Percentiles rank a stretch among this genome's conserved stretches.
Conservation (phyloP, 208 protist species). For the Jaenimonas drosophilae region DNA sequence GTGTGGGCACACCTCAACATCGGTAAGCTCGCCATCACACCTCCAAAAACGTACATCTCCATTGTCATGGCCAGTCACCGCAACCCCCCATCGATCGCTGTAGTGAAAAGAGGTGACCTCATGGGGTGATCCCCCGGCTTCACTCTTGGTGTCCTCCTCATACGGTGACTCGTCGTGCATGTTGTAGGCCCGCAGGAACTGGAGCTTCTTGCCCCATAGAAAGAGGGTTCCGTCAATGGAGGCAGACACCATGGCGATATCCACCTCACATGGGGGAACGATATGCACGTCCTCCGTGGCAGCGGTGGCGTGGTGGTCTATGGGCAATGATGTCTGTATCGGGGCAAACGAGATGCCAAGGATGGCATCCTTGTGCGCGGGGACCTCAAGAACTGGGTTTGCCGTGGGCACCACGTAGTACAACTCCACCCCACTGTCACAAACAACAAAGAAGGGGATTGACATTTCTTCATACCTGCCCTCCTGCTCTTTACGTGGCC, state of each 20-base stretch:
- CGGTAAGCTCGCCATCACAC: constrained; percentile 17
- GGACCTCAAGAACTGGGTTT: constrained; percentile 6
- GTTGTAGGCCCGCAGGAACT: neutral
- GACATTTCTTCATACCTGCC: no score
- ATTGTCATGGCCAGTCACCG: constrained; percentile 32
- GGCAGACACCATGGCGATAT: no score
- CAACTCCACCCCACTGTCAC: constrained; percentile 8
- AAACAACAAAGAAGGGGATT: constrained; percentile 25
- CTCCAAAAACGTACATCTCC: constrained; percentile 24
- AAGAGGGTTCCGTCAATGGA: neutral
- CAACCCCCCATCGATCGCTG: constrained; percentile 10
- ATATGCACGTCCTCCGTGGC: no score
- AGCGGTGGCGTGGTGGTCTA: neutral
- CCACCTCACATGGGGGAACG: no score
- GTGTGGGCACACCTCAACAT: constrained; percentile 8
- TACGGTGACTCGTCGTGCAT: constrained; percentile 1
- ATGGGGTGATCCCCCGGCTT: neutral
- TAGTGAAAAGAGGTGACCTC: constrained; percentile 25
- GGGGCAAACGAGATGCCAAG: constrained; percentile 11
- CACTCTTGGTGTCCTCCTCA: constrained; percentile 1
- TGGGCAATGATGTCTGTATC: neutral
- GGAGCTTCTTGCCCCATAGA: neutral
- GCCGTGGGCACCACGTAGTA: constrained; percentile 11
- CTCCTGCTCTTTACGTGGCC: no score
- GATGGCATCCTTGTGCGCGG: constrained; percentile 15